Base-by-base conservation (phyloP, 75 land plant genomes). In the Larix kaempferi region DNA sequence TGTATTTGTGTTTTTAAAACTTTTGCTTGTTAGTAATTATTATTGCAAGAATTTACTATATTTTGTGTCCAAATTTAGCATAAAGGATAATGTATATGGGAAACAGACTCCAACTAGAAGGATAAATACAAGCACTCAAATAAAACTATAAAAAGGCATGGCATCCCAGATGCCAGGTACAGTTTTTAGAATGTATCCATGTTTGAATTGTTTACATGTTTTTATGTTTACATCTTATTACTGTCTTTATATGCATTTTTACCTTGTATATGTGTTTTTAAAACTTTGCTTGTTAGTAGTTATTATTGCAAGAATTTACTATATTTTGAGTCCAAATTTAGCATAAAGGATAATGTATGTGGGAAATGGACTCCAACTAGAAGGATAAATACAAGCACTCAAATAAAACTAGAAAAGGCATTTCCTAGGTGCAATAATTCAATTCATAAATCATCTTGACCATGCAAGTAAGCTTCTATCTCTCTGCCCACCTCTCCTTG, bases 141-240 rank as follows among this genome's bases (percentile, higher is more conserved):
- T 37, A 66, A 6, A 66, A 26, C 29, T n/a, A 67, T n/a, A n/a
- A 19, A 33, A n/a, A n/a, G n/a, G n/a, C 99, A 97, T 84, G 99
- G 99, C 58, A 97, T 97, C 58, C 99, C 99, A 29, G 99, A 97
- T 88, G 88, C 99, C 73, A 92, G 99, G 99, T 96, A 63, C 60
- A 65, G 26, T 49, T 56, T 35, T 78, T 56, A 72, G 33, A 7
- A 11, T 21, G 22, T 14, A 59, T 13, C 37, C 23, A 19, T 75
- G 22, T 41, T 69, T 10, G 49, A 69, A 69, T 49, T 49, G 54
- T 49, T 2, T 49, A 49, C 16, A 69, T 37, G n/a, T 69, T 69
- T 69, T 41, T 3, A 69, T 39, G 49, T 69, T 69, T n/a, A 69
- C 52, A 41, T 37, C 17, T 69, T 41, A 3, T 69, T 41, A 41